A percentile compares a stretch with the other conserved stretches of the same genome.
phyloP scores from a whole-genome alignment of 352 stramenopile species.

The Pythium scleroteichum region DNA sequence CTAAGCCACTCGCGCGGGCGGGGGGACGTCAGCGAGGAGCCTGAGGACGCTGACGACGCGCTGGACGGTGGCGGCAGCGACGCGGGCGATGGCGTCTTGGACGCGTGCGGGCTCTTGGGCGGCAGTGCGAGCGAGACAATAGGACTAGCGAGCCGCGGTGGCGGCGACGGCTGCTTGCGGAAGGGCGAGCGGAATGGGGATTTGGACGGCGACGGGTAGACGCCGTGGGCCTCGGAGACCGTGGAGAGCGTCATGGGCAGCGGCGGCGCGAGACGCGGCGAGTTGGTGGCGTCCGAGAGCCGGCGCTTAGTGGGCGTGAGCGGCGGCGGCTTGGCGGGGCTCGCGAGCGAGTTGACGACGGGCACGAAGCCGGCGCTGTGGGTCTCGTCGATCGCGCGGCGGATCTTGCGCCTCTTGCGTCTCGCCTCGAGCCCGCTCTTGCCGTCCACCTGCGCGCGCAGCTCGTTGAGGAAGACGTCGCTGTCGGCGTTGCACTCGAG shows the following conservation, averaged over 20 bases:
- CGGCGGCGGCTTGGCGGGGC: slow-evolving; percentile 38
- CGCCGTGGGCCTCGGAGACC: slow-evolving; percentile 40
- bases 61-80: neutral
- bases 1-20: slow-evolving; percentile 68
- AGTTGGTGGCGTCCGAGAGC: slow-evolving; percentile 48
- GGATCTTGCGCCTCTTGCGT: slow-evolving; percentile 83
- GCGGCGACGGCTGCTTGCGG: slow-evolving; percentile 61
- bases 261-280: slow-evolving; percentile 44
- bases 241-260: slow-evolving; percentile 43
- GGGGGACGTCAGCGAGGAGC: slow-evolving; percentile 22
- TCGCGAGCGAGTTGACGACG: slow-evolving; percentile 68
- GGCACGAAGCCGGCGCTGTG: slow-evolving; percentile 68
- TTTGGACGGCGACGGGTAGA: slow-evolving; percentile 52
- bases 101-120: slow-evolving; percentile 24
- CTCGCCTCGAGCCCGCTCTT: slow-evolving; percentile 48
- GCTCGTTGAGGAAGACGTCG: slow-evolving; percentile 62
- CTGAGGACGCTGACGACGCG: slow-evolving; percentile 16
- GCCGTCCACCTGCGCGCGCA: slow-evolving; percentile 71
- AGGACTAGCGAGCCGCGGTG: slow-evolving; percentile 25
- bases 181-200: slow-evolving; percentile 46
- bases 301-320: slow-evolving; percentile 42
- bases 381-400: slow-evolving; percentile 50
- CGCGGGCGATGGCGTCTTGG: slow-evolving; percentile 21
- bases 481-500: slow-evolving; percentile 35
- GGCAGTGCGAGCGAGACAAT: slow-evolving; percentile 26